Conservation (phyloP, 352 stramenopile species). For the Blastocystis sp. region DNA sequence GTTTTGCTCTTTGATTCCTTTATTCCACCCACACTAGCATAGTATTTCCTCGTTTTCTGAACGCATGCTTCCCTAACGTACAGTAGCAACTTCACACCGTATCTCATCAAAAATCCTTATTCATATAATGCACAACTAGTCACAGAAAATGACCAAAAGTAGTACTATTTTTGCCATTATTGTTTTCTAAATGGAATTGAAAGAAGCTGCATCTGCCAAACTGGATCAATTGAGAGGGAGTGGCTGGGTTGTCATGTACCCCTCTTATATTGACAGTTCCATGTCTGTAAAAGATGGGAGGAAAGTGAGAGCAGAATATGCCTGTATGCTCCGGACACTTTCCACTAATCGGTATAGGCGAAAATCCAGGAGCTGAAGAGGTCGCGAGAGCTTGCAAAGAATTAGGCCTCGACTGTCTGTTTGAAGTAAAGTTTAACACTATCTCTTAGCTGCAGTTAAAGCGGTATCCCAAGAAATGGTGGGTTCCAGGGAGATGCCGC, state of each 20-base stretch:
- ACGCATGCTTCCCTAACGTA: too few species aligned
- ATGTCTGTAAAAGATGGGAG: slow-evolving; percentile 49
- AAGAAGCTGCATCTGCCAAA: background rate
- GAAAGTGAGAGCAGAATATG: background rate
- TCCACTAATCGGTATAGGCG: background rate
- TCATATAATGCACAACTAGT: too few species aligned
- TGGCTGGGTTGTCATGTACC: slow-evolving; percentile 54
- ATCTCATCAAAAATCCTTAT: too few species aligned
- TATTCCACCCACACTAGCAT: too few species aligned
- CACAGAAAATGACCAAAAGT: too few species aligned
- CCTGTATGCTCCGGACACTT: background rate
- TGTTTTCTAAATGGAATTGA: background rate
- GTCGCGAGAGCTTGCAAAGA: background rate
- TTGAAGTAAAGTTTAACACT: background rate
- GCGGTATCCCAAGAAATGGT: slow-evolving; percentile 50
- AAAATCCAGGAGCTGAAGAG: background rate
- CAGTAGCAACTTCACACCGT: too few species aligned
- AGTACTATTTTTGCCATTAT: background rate
- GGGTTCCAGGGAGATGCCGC: slow-evolving; percentile 43
- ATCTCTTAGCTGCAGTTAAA: background rate
- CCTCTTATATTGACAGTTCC: slow-evolving; percentile 33
- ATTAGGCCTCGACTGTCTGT: slow-evolving; percentile 19
- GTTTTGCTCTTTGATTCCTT: too few species aligned
- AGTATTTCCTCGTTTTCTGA: too few species aligned
- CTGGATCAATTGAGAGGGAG: slow-evolving; percentile 39